Base-by-base conservation (phyloP, 2,329 filamentous ascomycete genomes). In the Aspergillus clavatus region DNA sequence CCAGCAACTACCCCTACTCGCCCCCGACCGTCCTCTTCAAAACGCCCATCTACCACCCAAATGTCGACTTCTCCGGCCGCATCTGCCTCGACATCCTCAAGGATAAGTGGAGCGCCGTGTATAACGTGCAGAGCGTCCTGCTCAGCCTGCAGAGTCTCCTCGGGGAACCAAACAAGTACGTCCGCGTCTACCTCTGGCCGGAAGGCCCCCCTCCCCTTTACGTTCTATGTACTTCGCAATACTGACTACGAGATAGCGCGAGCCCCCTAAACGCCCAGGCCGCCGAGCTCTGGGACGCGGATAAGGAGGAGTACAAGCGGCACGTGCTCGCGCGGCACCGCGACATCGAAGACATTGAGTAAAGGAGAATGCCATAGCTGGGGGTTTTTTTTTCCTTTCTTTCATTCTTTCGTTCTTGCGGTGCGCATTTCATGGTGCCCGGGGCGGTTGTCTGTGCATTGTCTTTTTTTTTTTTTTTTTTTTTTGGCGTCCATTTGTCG, bases 21-120 rank as follows among this genome's bases (percentile, higher is more conserved):
- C 82, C 93, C 18, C 93, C 93, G 0, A 89, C 86, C 2, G 93
- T 98, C 14, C 79, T 95, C 48, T 98, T 96, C 82, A 95, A 90
- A 76, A 98, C 94, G 5, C 93, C 93, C 28, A 96, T 98, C 72
- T 98, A 97, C 77, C 93, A 98, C 70, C 93, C 93, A 43, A 98
- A 98, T 61, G 88, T 98, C 58, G 93, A 98, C 73, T 96, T 98
- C 74, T 90, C 87, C 3, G 93, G 93, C 31, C 82, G 93, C 45
- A 98, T 98, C 70, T 98, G 93, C 69, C 78, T 98, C 50, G 94
- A 98, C 64, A 98, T 98, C 57, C 78, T 98, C 54, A 97, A 96
- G 78, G 93, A 97, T 70, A 96, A 96, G 75, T 98, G 93, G 93
- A 95, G 89, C 48, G 89, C 93, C 14, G 90, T 94, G 35, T 94